Conservation (phyloP, 306 rosid genomes). For the Pyrus pyrifolia region DNA sequence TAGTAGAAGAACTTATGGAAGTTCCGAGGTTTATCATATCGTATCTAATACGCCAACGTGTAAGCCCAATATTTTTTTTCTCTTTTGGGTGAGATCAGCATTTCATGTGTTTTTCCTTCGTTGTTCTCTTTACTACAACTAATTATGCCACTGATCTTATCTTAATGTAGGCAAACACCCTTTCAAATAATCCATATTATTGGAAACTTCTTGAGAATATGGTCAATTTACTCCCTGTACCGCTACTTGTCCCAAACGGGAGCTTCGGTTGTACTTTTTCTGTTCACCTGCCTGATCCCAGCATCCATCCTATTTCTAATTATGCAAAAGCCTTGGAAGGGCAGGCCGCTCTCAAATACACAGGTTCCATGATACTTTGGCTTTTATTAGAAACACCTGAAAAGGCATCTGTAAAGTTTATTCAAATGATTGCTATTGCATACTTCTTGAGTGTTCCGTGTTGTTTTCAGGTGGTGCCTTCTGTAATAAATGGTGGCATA, state of each 20-base stretch:
- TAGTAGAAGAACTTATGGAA: not conserved
- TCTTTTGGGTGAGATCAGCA: not conserved
- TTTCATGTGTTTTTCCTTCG: not conserved
- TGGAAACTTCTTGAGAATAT: slow-evolving; percentile 88
- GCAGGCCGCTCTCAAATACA: slow-evolving; percentile 79
- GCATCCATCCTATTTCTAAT: slow-evolving; percentile 69
- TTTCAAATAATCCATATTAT: slow-evolving; percentile 77
- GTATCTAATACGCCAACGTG: not conserved
- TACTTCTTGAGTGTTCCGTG: slow-evolving; percentile 15
- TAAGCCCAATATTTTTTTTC: not conserved
- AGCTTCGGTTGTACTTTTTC: slow-evolving; percentile 81
- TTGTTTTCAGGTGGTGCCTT: slow-evolving; percentile 81
- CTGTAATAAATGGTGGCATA: slow-evolving; percentile 85
- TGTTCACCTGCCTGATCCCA: slow-evolving; percentile 73
- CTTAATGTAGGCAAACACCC: slow-evolving; percentile 67
- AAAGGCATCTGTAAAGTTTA: not conserved
- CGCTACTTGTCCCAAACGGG: slow-evolving; percentile 71
- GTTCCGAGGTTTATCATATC: not conserved
- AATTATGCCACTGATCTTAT: slow-evolving; percentile 16
- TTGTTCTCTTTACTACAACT: slow-evolving; percentile 1
- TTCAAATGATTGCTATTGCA: slow-evolving; percentile 3
- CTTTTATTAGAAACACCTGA: not conserved
- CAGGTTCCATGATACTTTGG: slow-evolving; percentile 48
- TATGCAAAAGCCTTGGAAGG: slow-evolving; percentile 98
- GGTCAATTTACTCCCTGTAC: slow-evolving; percentile 91